Evolutionary conservation across 768 basidiomycete species (phyloP), one percentile per base, ranked within the genome.

Genomic region (Baorangia bicolor): DNA sequence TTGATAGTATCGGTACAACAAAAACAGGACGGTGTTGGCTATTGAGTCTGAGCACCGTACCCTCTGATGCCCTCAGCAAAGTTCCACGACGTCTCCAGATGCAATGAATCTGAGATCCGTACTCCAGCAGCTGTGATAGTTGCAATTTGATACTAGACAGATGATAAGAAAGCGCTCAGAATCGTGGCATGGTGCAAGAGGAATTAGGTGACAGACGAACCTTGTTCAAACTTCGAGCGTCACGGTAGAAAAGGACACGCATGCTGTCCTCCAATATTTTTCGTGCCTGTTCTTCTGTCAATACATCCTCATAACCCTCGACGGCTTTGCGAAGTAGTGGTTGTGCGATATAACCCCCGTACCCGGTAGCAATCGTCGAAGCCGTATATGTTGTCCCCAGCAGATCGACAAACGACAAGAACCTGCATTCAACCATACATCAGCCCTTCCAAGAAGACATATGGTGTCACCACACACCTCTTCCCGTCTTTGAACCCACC

Each of bases 321-420:
- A 95, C 93, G 14, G 90, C 93, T 58, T 89, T 88, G 33, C 97
- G 86, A 20, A 99, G 81, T 6, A 99, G 75, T 1, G 97, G 97
- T 64, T 93, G 89, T 7, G 97, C 97, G 50, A 99, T 90, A 72
- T 94, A 87, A 7, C 87, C 81, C 14, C 96, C 97, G 72, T 92
- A 97, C 0, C 97, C 96, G 1, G 97, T 98, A 3, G 95, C 97
- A 21, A 99, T 82, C 6, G 94, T 94, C 14, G 94, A 87, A 3
- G 96, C 86, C 10, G 88, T 81, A 72, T 98, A 98, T 0, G 97
- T 99, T 27, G 94, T 96, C n/a, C 96, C 97, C 21, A 96, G 79
- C 7, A 98, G 80, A 72, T 99, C 96, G 43, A 99, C 95, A 67
- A 87, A 98, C 7, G 93, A 85, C 45, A 98, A 75, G 80, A 97